Base-by-base conservation (phyloP, 176 grass and related monocot genomes). In the Aegilops speltoides region DNA sequence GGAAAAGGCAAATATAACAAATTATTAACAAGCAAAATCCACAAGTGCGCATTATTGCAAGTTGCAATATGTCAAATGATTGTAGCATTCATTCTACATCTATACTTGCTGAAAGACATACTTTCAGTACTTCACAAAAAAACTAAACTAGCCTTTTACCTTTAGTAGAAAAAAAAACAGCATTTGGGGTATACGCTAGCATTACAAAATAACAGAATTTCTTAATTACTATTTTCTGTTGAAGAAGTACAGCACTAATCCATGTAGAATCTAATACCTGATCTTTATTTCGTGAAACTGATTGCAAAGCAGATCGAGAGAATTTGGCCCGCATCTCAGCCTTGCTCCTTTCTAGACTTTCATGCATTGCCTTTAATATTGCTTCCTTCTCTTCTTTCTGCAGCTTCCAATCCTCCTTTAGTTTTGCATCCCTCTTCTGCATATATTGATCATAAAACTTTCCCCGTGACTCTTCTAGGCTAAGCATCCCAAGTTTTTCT, bases 401-500 rank as follows among this genome's bases (percentile, higher is more conserved):
- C 78, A 88, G 57, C 87, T 87, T 86, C 90, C 96, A 96, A 84
- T 91, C 93, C 87, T 90, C 92, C 93, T 89, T 91, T 68, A 98
- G 88, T 79, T 98, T 98, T 77, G 92, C 92, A 81, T 98, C 87
- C 60, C 96, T 92, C 88, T 91, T 98, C 69, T 92, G 83, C 90
- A 87, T 96, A 86, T 98, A 98, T 74, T 95, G 93, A 25, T 98
- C 94, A 88, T 98, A 98, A 31, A 91, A 98, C 48, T 94, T 98
- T 90, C 96, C 96, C 89, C 90, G 92, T 6, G 89, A 91, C 68
- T 98, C 96, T 83, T 98, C 92, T 52, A 92, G 60, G 83, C 90
- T 94, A 34, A 92, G 82, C 64, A 89, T 90, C 69, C 82, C 86
- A 78, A 79, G 74, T 31, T 95, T 90, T 77, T 93, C 86, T 64